Base-by-base conservation (phyloP, 768 basidiomycete genomes). In the Russula virescens region DNA sequence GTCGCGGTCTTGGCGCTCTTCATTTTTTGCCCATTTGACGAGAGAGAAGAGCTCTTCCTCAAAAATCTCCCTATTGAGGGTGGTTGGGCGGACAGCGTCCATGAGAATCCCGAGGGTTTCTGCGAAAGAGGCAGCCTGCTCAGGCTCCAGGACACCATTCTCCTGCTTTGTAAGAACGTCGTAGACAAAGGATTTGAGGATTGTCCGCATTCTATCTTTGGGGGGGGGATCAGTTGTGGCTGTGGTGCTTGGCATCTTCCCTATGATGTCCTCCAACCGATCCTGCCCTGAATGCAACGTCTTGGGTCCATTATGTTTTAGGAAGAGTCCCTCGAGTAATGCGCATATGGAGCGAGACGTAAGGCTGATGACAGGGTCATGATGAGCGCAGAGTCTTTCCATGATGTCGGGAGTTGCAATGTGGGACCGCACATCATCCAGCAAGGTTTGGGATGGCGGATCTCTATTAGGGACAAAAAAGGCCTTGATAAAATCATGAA, bases 41-140 rank as follows among this genome's bases (percentile, higher is more conserved):
- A 60, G 34, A 2, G 25, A 23, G 38, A 25, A 53, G n/a, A 60
- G 23, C 13, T 31, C 23, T 47, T 21, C 19, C 11, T 46, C 16
- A 11, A 54, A 53, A 5, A 35, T 34, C 19, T 35, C 8, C 16
- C 43, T 47, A 6, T 11, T 52, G 26, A 60, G 18, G n/a, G 23
- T 18, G 8, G 34, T n/a, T 23, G 25, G 31, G 34, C 31, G 19
- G 31, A 46, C 53, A 10, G 38, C 42, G 19, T 35, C 21, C 61
- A 57, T 56, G 2, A 62, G 55, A 21, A 62, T 47, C 5, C 21
- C 48, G 31, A 62, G 61, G 4, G 61, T 62, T 3, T 62, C 54
- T 16, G 26, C 42, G 43, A 55, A 55, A 14, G 16, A 18, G 19
- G 19, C 21, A 31, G 34, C 28, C 13, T 55, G 19, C 19, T 51